Evolutionary conservation across 129 eudicot genomes (phyloP).

Genomic region (Scalesia atractyloides): DNA sequence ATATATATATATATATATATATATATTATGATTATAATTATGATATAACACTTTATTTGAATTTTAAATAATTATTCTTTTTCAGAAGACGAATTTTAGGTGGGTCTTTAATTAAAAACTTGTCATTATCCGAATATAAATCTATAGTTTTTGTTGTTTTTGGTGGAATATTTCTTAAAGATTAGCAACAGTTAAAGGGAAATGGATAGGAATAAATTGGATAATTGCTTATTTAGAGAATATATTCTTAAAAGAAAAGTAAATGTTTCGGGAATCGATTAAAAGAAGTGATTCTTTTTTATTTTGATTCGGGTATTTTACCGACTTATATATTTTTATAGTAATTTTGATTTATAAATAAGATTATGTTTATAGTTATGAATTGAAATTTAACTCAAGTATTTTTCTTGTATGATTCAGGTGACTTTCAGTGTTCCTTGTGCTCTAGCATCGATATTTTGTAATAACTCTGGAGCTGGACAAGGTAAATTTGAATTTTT

Average conservation of each 20-base stretch:
- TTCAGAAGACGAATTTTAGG: no score
- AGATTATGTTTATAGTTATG: neutral
- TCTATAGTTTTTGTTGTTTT: neutral
- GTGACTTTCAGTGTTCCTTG: constrained; percentile 75
- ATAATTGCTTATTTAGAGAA: neutral
- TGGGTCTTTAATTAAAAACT: neutral
- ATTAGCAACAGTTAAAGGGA: neutral
- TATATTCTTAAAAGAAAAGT: neutral
- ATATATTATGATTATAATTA: no score
- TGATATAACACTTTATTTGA: no score
- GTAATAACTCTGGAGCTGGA: constrained; percentile 48
- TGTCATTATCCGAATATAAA: neutral
- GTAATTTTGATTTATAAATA: neutral
- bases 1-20: no score
- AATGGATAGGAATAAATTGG: constrained; percentile 3
- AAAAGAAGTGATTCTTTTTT: neutral
- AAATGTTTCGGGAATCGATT: neutral
- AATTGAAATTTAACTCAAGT: neutral
- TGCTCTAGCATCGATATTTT: constrained; percentile 73
- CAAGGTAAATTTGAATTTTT: constrained; percentile 46
- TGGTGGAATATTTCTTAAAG: neutral
- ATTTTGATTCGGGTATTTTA: neutral
- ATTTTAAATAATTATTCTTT: no score
- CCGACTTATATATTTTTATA: neutral
- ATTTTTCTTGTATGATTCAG: constrained; percentile 25